Percentiles rank a stretch among this genome's conserved stretches.
phyloP scores from a whole-genome alignment of 495 filamentous ascomycete species.

The Penicillium malachiteum region DNA sequence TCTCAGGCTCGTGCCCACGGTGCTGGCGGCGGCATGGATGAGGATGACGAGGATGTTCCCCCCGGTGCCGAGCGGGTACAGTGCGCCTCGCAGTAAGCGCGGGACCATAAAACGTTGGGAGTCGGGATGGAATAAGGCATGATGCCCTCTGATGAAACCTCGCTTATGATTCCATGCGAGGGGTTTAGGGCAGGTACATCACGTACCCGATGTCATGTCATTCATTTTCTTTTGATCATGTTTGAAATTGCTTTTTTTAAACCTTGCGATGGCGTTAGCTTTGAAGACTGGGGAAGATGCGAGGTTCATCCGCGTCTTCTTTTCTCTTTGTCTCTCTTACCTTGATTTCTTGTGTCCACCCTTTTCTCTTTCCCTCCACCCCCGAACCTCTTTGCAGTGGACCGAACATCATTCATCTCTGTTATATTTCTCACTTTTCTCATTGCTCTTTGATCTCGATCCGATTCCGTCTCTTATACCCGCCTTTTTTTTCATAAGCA shows the following conservation, averaged over 20 bases:
- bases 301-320: slow-evolving; percentile 6
- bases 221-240: slow-evolving; percentile 25
- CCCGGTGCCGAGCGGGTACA: slow-evolving; percentile 88
- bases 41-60: slow-evolving; percentile 77
- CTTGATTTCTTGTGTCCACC: slow-evolving; percentile 14
- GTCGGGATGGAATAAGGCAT: background rate
- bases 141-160: slow-evolving; percentile 35
- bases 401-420: slow-evolving; percentile 2
- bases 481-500: slow-evolving; percentile 2
- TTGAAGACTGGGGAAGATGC: slow-evolving; percentile 35
- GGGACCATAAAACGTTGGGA: background rate
- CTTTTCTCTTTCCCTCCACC: background rate
- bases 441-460: slow-evolving; percentile 6
- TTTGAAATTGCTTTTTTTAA: slow-evolving; percentile 11
- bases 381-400: background rate
- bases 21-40: slow-evolving; percentile 70
- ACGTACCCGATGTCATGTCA: slow-evolving; percentile 1
- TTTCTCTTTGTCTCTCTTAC: slow-evolving; percentile 6
- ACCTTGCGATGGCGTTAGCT: slow-evolving; percentile 45
- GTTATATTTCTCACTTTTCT: slow-evolving; percentile 1
- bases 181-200: slow-evolving; percentile 2
- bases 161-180: slow-evolving; percentile 48
- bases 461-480: slow-evolving; percentile 9
- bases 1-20: slow-evolving; percentile 72
- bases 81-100: slow-evolving; percentile 90